A percentile compares a stretch with the other conserved stretches of the same genome.
Conservation (phyloP, 495 filamentous ascomycete species). For the Pseudevernia furfuracea region DNA sequence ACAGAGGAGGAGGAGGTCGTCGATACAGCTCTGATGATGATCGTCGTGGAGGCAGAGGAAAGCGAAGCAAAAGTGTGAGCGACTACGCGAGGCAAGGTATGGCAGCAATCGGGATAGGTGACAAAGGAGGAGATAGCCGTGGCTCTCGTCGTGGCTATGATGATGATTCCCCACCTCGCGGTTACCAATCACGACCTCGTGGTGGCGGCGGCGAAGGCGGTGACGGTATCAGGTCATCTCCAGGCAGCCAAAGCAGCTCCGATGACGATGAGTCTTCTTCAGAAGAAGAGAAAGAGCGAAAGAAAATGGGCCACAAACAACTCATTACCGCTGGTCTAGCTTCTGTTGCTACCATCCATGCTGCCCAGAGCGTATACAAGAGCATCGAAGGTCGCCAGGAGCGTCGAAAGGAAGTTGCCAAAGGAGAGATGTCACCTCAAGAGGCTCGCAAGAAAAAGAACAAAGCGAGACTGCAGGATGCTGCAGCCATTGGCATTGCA, state of each 20-base stretch:
- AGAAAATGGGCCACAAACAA: slow-evolving; percentile 79
- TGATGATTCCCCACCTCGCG: slow-evolving; percentile 28
- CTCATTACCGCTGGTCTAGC: slow-evolving; percentile 75
- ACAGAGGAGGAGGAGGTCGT: slow-evolving; percentile 37
- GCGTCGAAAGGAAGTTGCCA: slow-evolving; percentile 58
- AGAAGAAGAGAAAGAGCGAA: slow-evolving; percentile 65
- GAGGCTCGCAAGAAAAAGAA: slow-evolving; percentile 67
- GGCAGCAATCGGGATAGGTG: slow-evolving; percentile 46
- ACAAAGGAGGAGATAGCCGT: slow-evolving; percentile 30
- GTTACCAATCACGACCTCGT: slow-evolving; percentile 34
- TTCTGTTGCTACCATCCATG: slow-evolving; percentile 82
- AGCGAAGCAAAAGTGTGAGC: slow-evolving; percentile 51
- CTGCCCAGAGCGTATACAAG: slow-evolving; percentile 69
- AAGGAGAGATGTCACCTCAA: slow-evolving; percentile 65
- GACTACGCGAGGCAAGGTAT: slow-evolving; percentile 46
- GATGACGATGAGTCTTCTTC: slow-evolving; percentile 38
- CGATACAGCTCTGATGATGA: slow-evolving; percentile 42
- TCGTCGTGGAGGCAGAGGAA: slow-evolving; percentile 34
- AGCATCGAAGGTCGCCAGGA: slow-evolving; percentile 67
- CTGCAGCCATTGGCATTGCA: slow-evolving; percentile 72
- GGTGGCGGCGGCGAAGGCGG: slow-evolving; percentile 27
- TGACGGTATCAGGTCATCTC: slow-evolving; percentile 40
- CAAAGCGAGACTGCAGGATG: slow-evolving; percentile 67
- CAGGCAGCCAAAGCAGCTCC: slow-evolving; percentile 32
- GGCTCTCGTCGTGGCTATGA: slow-evolving; percentile 40